Evolutionary conservation across 768 basidiomycete species (phyloP).

Genomic region (Phlebiopsis flavidoalba): DNA sequence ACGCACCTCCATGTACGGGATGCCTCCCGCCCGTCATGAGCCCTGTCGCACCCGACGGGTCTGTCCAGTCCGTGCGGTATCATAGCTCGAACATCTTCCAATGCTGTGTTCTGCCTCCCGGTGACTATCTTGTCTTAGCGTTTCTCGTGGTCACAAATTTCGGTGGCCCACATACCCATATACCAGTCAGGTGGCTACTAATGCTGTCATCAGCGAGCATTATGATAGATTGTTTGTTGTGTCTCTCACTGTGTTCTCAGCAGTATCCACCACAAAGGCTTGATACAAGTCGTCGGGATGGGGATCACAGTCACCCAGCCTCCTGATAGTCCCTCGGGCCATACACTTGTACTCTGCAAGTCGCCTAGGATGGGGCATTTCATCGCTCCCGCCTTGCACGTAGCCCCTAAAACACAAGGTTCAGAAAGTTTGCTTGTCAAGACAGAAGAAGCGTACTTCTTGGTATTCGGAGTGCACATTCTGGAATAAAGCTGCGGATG

Average conservation of each 20-base stretch:
- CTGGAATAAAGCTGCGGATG: slow-evolving; percentile 37
- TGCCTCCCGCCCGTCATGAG: slow-evolving; percentile 45
- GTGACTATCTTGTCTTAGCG: slow-evolving; percentile 21
- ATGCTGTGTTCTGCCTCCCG: slow-evolving; percentile 47
- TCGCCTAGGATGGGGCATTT: slow-evolving; percentile 50
- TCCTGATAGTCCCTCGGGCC: slow-evolving; percentile 27
- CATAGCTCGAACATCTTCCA: slow-evolving; percentile 46
- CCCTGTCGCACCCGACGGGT: slow-evolving; percentile 42
- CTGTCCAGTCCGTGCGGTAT: slow-evolving; percentile 45
- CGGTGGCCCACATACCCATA: slow-evolving; percentile 26
- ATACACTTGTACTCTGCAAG: slow-evolving; percentile 45
- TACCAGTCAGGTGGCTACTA: slow-evolving; percentile 52
- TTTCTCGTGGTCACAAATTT: neutral
- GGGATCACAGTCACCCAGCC: slow-evolving; percentile 42
- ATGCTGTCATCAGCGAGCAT: neutral
- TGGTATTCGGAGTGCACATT: slow-evolving; percentile 47
- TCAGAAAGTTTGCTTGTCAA: neutral
- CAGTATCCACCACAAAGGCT: slow-evolving; percentile 42
- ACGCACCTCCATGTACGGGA: slow-evolving; percentile 41
- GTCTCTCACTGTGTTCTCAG: slow-evolving; percentile 45
- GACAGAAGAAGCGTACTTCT: slow-evolving; percentile 30
- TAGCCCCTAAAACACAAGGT: slow-evolving; percentile 28
- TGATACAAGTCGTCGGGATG: slow-evolving; percentile 42
- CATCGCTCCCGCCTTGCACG: slow-evolving; percentile 45
- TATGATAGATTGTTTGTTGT: no score